Evolutionary conservation across 805 yeast species (phyloP).

Genomic region (Cyberlindnera meyerae): DNA sequence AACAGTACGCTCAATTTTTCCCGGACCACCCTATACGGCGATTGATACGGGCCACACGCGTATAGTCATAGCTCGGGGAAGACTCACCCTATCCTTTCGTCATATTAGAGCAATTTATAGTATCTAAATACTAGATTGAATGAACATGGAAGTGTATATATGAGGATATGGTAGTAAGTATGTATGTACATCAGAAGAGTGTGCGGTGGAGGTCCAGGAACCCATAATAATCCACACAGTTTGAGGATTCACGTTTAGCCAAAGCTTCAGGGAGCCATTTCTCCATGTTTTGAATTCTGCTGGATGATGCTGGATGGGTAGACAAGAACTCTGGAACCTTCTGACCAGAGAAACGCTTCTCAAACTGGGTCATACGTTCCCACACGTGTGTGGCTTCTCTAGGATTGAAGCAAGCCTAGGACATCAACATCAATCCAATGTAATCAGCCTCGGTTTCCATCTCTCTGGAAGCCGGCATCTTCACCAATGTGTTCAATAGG

Average conservation of each 20-base stretch:
- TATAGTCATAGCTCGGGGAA: too few species aligned
- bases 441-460: constrained; percentile 97
- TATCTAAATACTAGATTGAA: too few species aligned
- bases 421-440: constrained; percentile 89
- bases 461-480: constrained; percentile 82
- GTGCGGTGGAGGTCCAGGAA: constrained; percentile 11
- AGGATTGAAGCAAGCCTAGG: constrained; percentile 83
- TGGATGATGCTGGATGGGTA: constrained; percentile 85
- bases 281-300: constrained; percentile 62
- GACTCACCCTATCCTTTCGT: too few species aligned
- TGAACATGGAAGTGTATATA: too few species aligned
- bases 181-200: constrained; percentile 9
- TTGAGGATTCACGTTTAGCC: constrained; percentile 10
- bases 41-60: too few species aligned
- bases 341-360: constrained; percentile 29
- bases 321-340: constrained; percentile 59
- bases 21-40: too few species aligned
- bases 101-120: too few species aligned
- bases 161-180: too few species aligned
- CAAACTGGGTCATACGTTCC: constrained; percentile 68
- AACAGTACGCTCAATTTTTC: too few species aligned
- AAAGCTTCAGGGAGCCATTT: constrained; percentile 60
- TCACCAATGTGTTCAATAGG: constrained; percentile 49
- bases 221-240: constrained; percentile 13
- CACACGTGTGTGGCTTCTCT: constrained; percentile 70